Percentiles rank a stretch among this genome's conserved stretches.
Evolutionary conservation across 768 basidiomycete species (phyloP).

Genomic region (Tubosaeta sp.): DNA sequence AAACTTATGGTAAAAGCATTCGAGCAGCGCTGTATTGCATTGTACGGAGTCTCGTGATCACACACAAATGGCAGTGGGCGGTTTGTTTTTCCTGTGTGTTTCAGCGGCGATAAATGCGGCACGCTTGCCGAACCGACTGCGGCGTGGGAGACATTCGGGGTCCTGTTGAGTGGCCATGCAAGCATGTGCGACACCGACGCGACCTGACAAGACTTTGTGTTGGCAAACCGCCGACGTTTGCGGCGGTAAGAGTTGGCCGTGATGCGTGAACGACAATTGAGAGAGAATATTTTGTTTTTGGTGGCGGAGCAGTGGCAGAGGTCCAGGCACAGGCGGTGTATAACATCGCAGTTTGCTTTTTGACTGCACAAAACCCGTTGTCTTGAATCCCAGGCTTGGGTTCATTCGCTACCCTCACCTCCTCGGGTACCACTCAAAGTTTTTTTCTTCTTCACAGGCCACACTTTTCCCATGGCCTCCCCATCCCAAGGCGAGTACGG

Average conservation of each 20-base stretch:
- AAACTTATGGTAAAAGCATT: conserved; percentile 91
- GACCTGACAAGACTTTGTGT: too few species aligned
- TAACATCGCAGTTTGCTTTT: conserved; percentile 31
- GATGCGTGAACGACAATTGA: too few species aligned
- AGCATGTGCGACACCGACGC: too few species aligned
- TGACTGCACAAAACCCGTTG: conserved; percentile 24
- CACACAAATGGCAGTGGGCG: background rate
- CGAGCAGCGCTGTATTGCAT: conserved; percentile 70
- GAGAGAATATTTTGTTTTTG: background rate
- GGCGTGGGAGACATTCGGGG: background rate
- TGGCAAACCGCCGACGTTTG: background rate
- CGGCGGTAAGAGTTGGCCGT: too few species aligned
- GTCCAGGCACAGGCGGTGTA: conserved; percentile 29
- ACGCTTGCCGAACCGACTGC: background rate
- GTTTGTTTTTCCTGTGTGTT: conserved; percentile 5
- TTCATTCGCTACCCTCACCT: conserved; percentile 13
- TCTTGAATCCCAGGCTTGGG: conserved; percentile 11
- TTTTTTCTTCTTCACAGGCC: conserved; percentile 6
- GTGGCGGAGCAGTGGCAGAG: conserved; percentile 25
- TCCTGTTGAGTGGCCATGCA: background rate
- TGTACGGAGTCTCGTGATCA: conserved; percentile 51
- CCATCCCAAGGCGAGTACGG: conserved; percentile 35
- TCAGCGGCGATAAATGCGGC: background rate
- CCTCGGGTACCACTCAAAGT: conserved; percentile 7
- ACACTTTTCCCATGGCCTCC: conserved; percentile 21